A percentile compares a stretch with the other conserved stretches of the same genome.
phyloP scores from a whole-genome alignment of 225 moss, liverwort and hornwort species.

The Takakia lepidozioides region DNA sequence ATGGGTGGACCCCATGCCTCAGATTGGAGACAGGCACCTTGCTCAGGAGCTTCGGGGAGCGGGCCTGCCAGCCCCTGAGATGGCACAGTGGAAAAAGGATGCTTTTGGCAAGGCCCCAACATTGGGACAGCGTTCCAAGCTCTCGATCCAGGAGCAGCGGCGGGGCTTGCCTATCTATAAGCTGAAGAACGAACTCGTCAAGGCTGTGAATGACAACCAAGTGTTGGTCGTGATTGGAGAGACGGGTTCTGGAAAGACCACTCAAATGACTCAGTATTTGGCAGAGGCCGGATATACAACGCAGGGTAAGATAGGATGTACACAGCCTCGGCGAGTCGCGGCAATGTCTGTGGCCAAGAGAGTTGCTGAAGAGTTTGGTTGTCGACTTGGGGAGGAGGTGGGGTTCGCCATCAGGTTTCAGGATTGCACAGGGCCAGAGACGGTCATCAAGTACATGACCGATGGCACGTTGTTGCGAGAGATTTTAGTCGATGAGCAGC shows the following conservation, averaged over 20 bases:
- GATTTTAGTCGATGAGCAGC: conserved; percentile 73
- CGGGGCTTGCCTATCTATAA: conserved; percentile 88
- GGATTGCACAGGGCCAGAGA: conserved; percentile 94
- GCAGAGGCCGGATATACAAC: conserved; percentile 94
- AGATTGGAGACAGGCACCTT: conserved; percentile 90
- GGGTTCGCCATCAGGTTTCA: conserved; percentile 94
- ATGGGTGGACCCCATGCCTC: conserved; percentile 98
- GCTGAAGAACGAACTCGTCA: conserved; percentile 80
- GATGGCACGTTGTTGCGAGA: conserved; percentile 90
- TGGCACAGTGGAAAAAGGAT: conserved; percentile 99
- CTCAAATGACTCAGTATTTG: conserved; percentile 96
- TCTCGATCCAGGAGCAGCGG: conserved; percentile 91
- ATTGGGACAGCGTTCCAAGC: conserved; percentile 89
- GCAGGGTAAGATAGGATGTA: conserved; percentile 90
- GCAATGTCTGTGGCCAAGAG: conserved; percentile 98
- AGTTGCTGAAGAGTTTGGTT: conserved; percentile 95
- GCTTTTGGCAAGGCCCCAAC: conserved; percentile 97
- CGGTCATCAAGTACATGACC: conserved; percentile 98
- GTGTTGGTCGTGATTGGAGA: conserved; percentile 95
- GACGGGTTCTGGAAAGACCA: conserved; percentile 94
- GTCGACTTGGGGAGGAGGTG: conserved; percentile 93
- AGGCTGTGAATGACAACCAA: conserved; percentile 82
- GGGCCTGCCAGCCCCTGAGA: conserved; percentile 86
- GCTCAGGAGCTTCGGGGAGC: conserved; percentile 98
- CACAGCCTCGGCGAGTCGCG: conserved; percentile 86